Base-by-base conservation (phyloP, 768 basidiomycete genomes). In the Agaricus subrufescens region DNA sequence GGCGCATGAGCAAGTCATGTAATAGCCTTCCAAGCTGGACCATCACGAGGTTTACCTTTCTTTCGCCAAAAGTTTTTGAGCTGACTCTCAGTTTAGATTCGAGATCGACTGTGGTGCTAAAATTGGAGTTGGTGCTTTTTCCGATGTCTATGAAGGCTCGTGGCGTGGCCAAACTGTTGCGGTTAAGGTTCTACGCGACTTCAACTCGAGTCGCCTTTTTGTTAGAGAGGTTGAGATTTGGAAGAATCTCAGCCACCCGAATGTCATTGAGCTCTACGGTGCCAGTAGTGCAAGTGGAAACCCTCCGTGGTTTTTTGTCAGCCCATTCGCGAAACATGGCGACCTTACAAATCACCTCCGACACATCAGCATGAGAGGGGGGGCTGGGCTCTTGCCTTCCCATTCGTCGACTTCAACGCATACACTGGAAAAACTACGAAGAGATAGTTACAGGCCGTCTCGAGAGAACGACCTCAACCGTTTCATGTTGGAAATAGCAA, bases 221-320 rank as follows among this genome's bases (percentile, higher is more conserved):
- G 67, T 85, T 23, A 80, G 79, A 52, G 86, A 91, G 66, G 79
- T 86, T 25, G 77, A 76, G 47, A 82, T 89, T 4, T 94, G 92
- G 92, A 81, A 84, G 59, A 71, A 69, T 3, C 75, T 94, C 9
- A 70, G 68, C 54, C 91, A 92, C 63, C 76, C 79, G 10, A 83
- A 89, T 61, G 85, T 94, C 3, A 72, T 93, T 44, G 78, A 82
- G 60, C 75, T 94, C 26, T 85, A 81, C 59, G 92, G 91, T 1
- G 92, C 92, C 10, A 89, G 87, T 27, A 87, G 85, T 61, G 77
- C 87, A 0, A 73, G 75, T 7, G 81, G 84, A 12, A 83, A 86
- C 42, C 81, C 83, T 11, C 89, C 88, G 11, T 91, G 84, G 83
- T 90, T 88, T 71, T 79, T 89, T 50, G 89, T 94, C 47, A 85